Base-by-base conservation (phyloP, 495 filamentous ascomycete species). In the Annulohypoxylon maeteangense region DNA sequence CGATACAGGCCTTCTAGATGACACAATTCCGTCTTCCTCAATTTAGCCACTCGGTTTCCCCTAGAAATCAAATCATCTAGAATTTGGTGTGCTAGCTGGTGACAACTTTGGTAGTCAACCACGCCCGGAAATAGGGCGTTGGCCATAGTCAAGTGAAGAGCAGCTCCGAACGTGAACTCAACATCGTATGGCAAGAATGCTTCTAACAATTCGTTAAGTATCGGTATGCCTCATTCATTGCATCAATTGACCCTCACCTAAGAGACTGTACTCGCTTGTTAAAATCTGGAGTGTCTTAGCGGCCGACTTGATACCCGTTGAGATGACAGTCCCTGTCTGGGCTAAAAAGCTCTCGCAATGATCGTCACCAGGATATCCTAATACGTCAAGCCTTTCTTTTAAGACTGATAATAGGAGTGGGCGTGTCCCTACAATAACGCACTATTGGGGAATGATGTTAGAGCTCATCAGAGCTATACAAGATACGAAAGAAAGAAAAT, bases 341-440 rank as follows among this genome's bases (percentile, higher is more conserved):
- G 54, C 54, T 38, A 57, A n/a, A 12, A 57, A 57, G 12, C 31
- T 57, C 20, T 57, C 54, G 54, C 54, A 57, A 27, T 57, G 32
- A 4, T 57, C 54, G 34, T 57, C 54, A 12, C 54, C 32, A 11
- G 31, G 54, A 18, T 57, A 57, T 5, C 54, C 54, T 8, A 57
- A 14, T 12, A 18, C 23, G 40, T 57, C 54, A 14, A 57, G 18
- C 22, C 54, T 40, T 57, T 57, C 54, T 57, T 57, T 57, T 8
- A 57, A n/a, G 4, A 57, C 54, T 1, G 54, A 57, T 12, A 57
- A 18, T 38, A 57, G 54, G 6, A 57, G 34, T 18, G 54, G 54
- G 54, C 54, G 54, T 25, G 54, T 57, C 3, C 29, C 54, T 22
- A 57, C 34, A 11, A 57, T 57, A 22, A 57, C 54, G 20, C 54